Evolutionary conservation across 768 basidiomycete species (phyloP).

Genomic region (Steccherinum ochraceum): DNA sequence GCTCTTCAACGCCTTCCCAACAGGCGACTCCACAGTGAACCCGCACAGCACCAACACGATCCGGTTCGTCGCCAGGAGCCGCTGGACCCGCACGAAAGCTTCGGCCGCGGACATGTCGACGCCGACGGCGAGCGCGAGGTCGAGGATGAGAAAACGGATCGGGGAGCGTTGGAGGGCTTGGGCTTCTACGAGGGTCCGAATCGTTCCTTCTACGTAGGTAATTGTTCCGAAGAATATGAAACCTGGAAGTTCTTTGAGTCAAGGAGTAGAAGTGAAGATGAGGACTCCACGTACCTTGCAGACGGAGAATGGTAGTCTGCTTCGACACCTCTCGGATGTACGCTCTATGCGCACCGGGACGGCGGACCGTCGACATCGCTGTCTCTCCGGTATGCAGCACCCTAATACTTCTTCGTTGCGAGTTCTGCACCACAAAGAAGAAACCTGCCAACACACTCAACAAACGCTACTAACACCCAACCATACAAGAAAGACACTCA

Average conservation of each 20-base stretch:
- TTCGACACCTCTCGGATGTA: slow-evolving; percentile 91
- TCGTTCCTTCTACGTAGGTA: slow-evolving; percentile 79
- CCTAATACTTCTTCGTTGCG: slow-evolving; percentile 78
- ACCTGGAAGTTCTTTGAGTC: slow-evolving; percentile 31
- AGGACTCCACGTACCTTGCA: slow-evolving; percentile 55
- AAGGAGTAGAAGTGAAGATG: background rate
- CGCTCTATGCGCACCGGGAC: slow-evolving; percentile 80
- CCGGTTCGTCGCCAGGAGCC: slow-evolving; percentile 66
- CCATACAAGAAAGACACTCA: slow-evolving; percentile 33
- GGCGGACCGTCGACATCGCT: slow-evolving; percentile 84
- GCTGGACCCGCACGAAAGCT: slow-evolving; percentile 87
- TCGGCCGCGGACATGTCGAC: slow-evolving; percentile 95
- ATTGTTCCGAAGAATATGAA: slow-evolving; percentile 96
- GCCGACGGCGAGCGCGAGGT: slow-evolving; percentile 79
- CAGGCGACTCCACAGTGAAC: slow-evolving; percentile 49
- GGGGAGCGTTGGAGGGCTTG: slow-evolving; percentile 69
- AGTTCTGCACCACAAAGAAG: slow-evolving; percentile 97
- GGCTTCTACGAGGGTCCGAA: slow-evolving; percentile 66
- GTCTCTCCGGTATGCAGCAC: slow-evolving; percentile 77
- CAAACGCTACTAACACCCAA: too few relatives aligned
- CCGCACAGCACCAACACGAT: slow-evolving; percentile 91
- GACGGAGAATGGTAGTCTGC: slow-evolving; percentile 80
- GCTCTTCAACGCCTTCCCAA: slow-evolving; percentile 67
- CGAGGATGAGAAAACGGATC: slow-evolving; percentile 85
- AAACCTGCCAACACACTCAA: slow-evolving; percentile 63